Conservation (phyloP, 345 rosid genomes). For the Turnera subulata region DNA sequence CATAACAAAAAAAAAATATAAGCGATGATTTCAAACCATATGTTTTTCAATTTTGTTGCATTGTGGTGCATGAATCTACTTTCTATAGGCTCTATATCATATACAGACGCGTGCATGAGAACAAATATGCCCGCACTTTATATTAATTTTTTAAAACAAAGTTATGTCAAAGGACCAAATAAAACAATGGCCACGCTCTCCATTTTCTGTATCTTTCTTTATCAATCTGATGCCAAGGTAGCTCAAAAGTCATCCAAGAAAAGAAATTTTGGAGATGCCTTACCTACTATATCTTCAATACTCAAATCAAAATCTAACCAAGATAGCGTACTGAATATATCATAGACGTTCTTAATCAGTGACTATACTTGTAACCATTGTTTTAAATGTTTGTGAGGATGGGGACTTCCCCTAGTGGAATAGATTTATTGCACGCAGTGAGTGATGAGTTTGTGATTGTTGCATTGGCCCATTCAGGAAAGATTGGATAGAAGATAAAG, state of each 20-base stretch:
- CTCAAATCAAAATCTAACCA: constrained; percentile 1
- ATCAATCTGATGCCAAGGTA: constrained; percentile 12
- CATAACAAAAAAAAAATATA: no score
- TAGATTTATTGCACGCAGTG: not conserved
- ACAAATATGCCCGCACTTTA: constrained; percentile 5
- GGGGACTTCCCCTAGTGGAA: no score
- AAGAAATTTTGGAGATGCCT: constrained; percentile 5
- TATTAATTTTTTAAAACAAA: not conserved
- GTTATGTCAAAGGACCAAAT: not conserved
- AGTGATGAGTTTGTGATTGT: constrained; percentile 1
- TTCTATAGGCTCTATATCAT: constrained; percentile 1
- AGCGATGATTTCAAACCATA: no score
- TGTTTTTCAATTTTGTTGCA: not conserved
- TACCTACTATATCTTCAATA: constrained; percentile 9
- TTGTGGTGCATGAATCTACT: constrained; percentile 16
- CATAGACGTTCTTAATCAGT: no score
- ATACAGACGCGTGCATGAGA: constrained; percentile 12
- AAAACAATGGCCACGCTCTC: constrained; percentile 2
- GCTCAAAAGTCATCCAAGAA: constrained; percentile 17
- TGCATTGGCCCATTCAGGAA: constrained; percentile 16
- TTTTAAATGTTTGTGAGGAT: not conserved
- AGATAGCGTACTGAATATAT: not conserved
- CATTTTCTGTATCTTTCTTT: constrained; percentile 2
- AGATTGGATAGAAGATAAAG: constrained; percentile 16
- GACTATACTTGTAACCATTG: not conserved